Conservation (phyloP, 805 yeast species). For the Candida silvatica region DNA sequence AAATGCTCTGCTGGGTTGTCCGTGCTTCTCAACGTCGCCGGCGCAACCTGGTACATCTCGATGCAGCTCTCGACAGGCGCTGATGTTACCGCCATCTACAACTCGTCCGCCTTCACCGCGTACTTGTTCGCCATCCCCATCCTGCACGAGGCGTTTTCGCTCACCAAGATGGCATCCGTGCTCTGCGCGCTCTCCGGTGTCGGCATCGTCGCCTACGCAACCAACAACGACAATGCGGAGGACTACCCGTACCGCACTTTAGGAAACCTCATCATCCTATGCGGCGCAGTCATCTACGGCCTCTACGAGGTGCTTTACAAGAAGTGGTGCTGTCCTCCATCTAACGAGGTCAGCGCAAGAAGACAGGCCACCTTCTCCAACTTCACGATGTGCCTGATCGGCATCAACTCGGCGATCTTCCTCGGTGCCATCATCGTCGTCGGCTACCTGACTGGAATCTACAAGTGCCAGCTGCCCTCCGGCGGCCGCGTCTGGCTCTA, state of each 20-base stretch:
- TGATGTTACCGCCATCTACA: slow-evolving; percentile 85
- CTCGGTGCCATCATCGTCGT: slow-evolving; percentile 40
- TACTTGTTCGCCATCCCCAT: slow-evolving; percentile 76
- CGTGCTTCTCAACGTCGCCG: slow-evolving; percentile 61
- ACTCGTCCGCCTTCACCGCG: slow-evolving; percentile 85
- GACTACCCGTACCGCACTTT: slow-evolving; percentile 49
- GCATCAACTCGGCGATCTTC: slow-evolving; percentile 42
- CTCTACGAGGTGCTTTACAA: slow-evolving; percentile 81
- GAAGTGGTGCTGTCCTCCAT: slow-evolving; percentile 65
- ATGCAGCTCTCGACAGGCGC: slow-evolving; percentile 74
- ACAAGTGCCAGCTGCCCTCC: slow-evolving; percentile 46
- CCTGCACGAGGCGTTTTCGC: slow-evolving; percentile 54
- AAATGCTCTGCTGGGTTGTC: slow-evolving; percentile 37
- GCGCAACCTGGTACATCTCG: slow-evolving; percentile 79
- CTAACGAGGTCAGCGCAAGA: slow-evolving; percentile 46
- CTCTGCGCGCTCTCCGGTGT: slow-evolving; percentile 68
- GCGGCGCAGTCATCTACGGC: slow-evolving; percentile 75
- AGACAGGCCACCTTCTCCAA: slow-evolving; percentile 78
- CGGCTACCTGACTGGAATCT: slow-evolving; percentile 46
- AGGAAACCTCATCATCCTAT: slow-evolving; percentile 64
- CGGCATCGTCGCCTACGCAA: slow-evolving; percentile 61
- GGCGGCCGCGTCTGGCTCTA: slow-evolving; percentile 31
- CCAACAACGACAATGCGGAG: slow-evolving; percentile 10
- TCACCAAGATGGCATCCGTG: slow-evolving; percentile 60
- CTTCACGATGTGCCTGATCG: slow-evolving; percentile 62